Conservation (phyloP, 331 rosid genomes). For the Pyrus hybrid region DNA sequence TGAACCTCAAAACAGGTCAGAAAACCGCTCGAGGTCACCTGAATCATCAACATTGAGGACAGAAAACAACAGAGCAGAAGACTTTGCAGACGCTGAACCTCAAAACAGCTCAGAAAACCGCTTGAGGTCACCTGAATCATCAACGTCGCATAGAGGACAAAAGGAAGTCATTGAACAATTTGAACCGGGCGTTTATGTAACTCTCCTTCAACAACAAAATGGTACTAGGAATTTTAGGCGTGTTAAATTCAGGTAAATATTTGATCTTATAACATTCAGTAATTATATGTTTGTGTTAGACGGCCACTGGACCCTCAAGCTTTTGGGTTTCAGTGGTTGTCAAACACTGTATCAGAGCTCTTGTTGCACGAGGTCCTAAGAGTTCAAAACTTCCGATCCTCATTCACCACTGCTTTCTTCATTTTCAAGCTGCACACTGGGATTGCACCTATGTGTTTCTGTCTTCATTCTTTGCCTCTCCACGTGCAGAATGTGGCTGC, state of each 20-base stretch:
- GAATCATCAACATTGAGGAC: conserved; percentile 18
- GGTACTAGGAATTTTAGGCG: conserved; percentile 56
- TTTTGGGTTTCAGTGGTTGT: not conserved
- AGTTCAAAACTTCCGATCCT: not conserved
- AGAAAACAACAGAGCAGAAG: conserved; percentile 20
- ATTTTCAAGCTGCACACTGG: not conserved
- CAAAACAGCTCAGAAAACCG: conserved; percentile 29
- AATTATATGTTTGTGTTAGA: not conserved
- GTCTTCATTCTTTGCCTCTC: no score
- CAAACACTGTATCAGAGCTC: not conserved
- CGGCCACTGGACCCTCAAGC: not conserved
- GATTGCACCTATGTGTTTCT: not conserved
- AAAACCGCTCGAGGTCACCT: conserved; percentile 19
- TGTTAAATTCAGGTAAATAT: conserved; percentile 80
- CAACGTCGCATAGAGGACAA: conserved; percentile 28
- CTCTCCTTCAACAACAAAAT: conserved; percentile 29
- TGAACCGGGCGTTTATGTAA: conserved; percentile 75
- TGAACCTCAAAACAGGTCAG: conserved; percentile 28
- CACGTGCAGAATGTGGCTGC: no score
- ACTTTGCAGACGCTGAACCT: conserved; percentile 20
- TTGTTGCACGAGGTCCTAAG: not conserved
- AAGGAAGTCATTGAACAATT: conserved; percentile 62
- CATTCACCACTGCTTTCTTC: not conserved
- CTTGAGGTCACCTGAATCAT: conserved; percentile 20
- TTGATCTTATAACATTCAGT: not conserved